Base-by-base conservation (phyloP, 805 yeast genomes). In the Candida sonorensis region DNA sequence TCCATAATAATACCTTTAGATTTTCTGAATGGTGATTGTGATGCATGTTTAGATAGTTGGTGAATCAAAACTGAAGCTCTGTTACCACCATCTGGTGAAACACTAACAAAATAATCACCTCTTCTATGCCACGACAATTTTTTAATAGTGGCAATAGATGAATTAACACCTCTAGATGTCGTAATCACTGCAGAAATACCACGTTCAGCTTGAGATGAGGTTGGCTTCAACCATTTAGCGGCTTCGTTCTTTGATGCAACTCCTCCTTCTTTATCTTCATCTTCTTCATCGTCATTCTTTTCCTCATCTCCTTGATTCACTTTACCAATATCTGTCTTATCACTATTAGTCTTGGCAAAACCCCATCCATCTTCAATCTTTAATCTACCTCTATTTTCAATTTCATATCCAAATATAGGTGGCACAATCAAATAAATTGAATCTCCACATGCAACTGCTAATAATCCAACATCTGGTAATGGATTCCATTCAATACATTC, bases 101-200 rank as follows among this genome's bases (percentile, higher is more conserved):
- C 94, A 4, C 94, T 79, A 42, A 90, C 95, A 48, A 92, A 84
- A 56, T 92, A 92, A 64, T 92, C 98, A 50, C 98, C 98, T 53
- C 83, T 82, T 57, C 96, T 72, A 59, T 92, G 98, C 98, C 98
- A 92, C 44, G 95, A 74, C 15, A 92, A 45, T 51, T 77, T 80
- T 60, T 85, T 87, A 40, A 90, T 75, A 1, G 83, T 71, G 40
- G 77, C 72, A 12, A 63, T 57, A 41, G 81, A 67, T 12, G 54
- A 36, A 9, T 45, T 41, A n/a, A 48, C 39, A 27, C 61, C 60
- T 27, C 59, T 45, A n/a, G 59, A 50, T 36, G 72, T 65, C 33
- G 81, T 73, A 30, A 92, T 71, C 13, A 83, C 75, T 3, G 84
- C 79, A 12, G 81, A 72, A 23, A 87, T 77, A 34, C 94, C 94